Evolutionary conservation across 202 grass and related monocot genomes (phyloP), one percentile per base, ranked within the genome.

Genomic region (Cymbopogon flexuosus): DNA sequence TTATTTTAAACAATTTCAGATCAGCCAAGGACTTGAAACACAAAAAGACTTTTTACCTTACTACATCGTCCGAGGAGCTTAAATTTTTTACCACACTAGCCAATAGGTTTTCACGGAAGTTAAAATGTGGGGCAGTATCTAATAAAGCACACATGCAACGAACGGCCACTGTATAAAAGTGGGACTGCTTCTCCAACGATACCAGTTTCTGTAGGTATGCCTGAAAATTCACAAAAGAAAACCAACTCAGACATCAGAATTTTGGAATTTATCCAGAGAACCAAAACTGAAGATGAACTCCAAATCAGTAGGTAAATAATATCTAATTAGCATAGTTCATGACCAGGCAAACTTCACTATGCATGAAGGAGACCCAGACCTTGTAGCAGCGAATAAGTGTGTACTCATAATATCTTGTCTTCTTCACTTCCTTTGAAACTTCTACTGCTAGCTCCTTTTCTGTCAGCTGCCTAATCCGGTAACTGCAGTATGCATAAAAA

Each of bases 121-220:
- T 98, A 77, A 98, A 98, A 78, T 98, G 96, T 23, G 96, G 86
- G n/a, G 87, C 96, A 73, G 81, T 82, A 80, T 93, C 92, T 81
- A 98, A 63, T 83, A 95, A 87, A 83, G 79, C 81, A 85, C 92
- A 93, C 23, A 98, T 81, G 52, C 96, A 98, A 68, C 86, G 92
- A 68, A 95, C 90, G 77, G 83, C 84, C 59, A 95, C 82, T 65
- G 54, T 78, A 79, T 83, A 78, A 75, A 93, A 87, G 45, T 52
- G 62, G 19, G 64, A 5, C 73, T 91, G 74, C 83, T 91, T 98
- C 84, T 98, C 91, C 91, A 95, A 86, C 1, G 64, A 71, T 82
- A 93, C 76, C 80, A 98, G 30, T 82, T 90, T 94, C 67, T 88
- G 84, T 14, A 98, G 84, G 66, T 95, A 98, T 73, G 88, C 82